Evolutionary conservation across 192 early-diverging fungal species (phyloP), one percentile per base, ranked within the genome.

Genomic region (Backusella luteola): DNA sequence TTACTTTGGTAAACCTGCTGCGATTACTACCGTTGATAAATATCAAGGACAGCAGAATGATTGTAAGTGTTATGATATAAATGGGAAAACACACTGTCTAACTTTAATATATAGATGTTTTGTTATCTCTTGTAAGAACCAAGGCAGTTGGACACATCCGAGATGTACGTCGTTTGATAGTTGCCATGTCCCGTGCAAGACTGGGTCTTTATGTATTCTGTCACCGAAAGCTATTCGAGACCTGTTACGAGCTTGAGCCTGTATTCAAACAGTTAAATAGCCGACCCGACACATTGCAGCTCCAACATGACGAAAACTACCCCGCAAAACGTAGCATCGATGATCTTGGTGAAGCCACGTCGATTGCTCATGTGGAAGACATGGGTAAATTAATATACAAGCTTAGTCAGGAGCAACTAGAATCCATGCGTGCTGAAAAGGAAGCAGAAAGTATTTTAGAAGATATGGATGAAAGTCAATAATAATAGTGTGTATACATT

Each of bases 11-110:
- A 75, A 82, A 7, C 97, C 98, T 1, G 85, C 84, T 3, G 79
- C 87, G 8, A 85, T 99, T 1, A 89, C 97, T 0, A 99, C 98
- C 0, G 98, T 99, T 7, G 98, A 99, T 80, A 93, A 96, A 81
- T 99, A 91, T 81, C 98, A 99, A 85, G 98, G 97, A 46, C 94
- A 96, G 83, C 95, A 96, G 71, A 93, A 92, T 72, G 97, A 99
- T 83, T 97, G 89, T 90, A 87, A 85, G 82, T 81, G 44, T 39
- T 44, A 5, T 69, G 17, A 44, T 34, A n/a, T 53, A 67, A 32
- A n/a, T 14, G n/a, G 6, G 14, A 15, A 15, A 4, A 49, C 46
- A 46, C 9, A 46, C 9, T 23, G 23, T 74, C 68, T 53, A 46
- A n/a, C 19, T 66, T 23, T 67, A 68, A 9, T 34, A 36, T 53